Evolutionary conservation across 2,329 filamentous ascomycete species (phyloP), one percentile per base, ranked within the genome.

Genomic region (Colletotrichum echinochloae): DNA sequence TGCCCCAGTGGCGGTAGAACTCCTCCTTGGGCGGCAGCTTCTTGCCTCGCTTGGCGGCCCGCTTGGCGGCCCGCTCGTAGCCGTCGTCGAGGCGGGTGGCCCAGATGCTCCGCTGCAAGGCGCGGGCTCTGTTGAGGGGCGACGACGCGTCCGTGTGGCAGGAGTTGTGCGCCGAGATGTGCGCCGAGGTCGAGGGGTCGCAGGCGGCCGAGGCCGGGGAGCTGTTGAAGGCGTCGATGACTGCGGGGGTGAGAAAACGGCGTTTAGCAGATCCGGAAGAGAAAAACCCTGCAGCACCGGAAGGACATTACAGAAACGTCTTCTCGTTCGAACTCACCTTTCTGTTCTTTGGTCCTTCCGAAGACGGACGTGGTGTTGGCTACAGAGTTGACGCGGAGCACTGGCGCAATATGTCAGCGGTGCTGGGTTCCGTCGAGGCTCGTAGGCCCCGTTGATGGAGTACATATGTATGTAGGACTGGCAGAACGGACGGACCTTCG

Each of bases 151-250:
- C 56, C 77, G n/a, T 74, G 39, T 78, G 75, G 9, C 94, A 88
- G 1, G 92, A 87, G 75, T 90, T 94, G 82, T 95, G 93, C 0
- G 91, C 85, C 0, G 90, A 93, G 72, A 95, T 91, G 77, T 95
- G 93, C 0, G 90, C 87, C 26, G 88, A 89, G 63, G 86, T 88
- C 60, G 87, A 81, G 0, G 88, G 85, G 0, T 88, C 80, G 71
- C 86, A 89, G 12, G 87, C 79, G 11, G 82, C 76, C 1, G 86
- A 84, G 0, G 77, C 76, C 16, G 86, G 86, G 0, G 88, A 87
- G 0, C 77, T 65, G 79, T 89, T 77, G 78, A 88, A 85, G 57
- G 76, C 70, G 65, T 88, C 80, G 60, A 73, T 70, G 7, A 49
- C 71, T 73, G 35, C 1, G 4, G 20, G 8, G 39, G 37, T 16